A percentile compares a stretch with the other conserved stretches of the same genome.
phyloP scores from a whole-genome alignment of 2,329 filamentous ascomycete species.

The Trichophyton mentagrophytes region DNA sequence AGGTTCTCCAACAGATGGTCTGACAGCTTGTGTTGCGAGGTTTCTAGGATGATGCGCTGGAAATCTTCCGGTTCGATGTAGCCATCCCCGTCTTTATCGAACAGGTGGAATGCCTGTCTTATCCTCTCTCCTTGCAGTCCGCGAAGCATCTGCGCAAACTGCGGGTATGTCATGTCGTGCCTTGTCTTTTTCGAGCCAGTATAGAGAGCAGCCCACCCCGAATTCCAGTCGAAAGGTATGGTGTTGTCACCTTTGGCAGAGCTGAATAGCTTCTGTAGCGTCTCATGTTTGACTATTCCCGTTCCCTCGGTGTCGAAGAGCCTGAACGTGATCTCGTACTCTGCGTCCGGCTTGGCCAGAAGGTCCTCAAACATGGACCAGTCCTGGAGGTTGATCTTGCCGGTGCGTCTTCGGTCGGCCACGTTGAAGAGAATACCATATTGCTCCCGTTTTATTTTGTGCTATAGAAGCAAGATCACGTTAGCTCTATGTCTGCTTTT shows the following conservation, averaged over 20 bases:
- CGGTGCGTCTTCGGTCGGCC: slow-evolving; percentile 64
- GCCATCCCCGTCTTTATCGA: slow-evolving; percentile 83
- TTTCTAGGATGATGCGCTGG: slow-evolving; percentile 90
- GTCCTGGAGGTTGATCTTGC: slow-evolving; percentile 66
- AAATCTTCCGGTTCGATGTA: slow-evolving; percentile 95
- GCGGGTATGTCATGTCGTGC: slow-evolving; percentile 84
- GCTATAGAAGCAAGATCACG: slow-evolving; percentile 40
- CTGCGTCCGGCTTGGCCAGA: slow-evolving; percentile 83
- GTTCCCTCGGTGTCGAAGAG: slow-evolving; percentile 80
- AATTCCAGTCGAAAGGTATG: slow-evolving; percentile 94
- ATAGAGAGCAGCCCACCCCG: slow-evolving; percentile 91
- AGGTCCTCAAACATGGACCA: slow-evolving; percentile 93
- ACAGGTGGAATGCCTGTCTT: slow-evolving; percentile 81
- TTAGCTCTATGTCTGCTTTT: slow-evolving; percentile 3
- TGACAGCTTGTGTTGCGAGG: slow-evolving; percentile 87
- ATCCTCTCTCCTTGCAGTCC: slow-evolving; percentile 93
- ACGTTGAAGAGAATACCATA: slow-evolving; percentile 88
- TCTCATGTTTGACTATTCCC: slow-evolving; percentile 77
- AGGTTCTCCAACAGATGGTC: slow-evolving; percentile 89
- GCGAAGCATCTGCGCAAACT: slow-evolving; percentile 96
- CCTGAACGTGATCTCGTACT: slow-evolving; percentile 97
- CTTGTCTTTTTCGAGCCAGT: slow-evolving; percentile 76
- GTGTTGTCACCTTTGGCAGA: slow-evolving; percentile 72
- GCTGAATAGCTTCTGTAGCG: slow-evolving; percentile 75
- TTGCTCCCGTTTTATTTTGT: slow-evolving; percentile 94